Conservation (phyloP, 2,329 filamentous ascomycete species). For the Hysterium pulicare region DNA sequence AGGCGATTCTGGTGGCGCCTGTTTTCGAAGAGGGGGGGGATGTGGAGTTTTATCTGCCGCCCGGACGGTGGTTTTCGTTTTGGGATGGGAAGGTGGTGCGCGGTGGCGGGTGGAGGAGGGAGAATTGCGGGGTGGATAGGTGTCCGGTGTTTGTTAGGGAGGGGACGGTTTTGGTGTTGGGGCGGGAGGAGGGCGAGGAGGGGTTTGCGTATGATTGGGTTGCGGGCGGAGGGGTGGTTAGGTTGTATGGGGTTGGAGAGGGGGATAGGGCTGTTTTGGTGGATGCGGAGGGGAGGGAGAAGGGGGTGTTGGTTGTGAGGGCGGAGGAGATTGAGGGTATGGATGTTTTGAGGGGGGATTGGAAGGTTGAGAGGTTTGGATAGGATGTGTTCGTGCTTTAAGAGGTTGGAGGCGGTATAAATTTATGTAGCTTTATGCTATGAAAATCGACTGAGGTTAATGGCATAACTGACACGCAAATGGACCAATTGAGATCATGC, state of each 20-base stretch:
- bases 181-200: slow-evolving; percentile 29
- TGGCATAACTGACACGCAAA: no score
- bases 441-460: no score
- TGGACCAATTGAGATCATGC: no score
- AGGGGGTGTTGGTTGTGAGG: slow-evolving; percentile 27
- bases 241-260: slow-evolving; percentile 35
- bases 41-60: slow-evolving; percentile 64
- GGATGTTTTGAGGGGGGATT: slow-evolving; percentile 30
- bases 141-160: slow-evolving; percentile 42
- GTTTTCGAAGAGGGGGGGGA: slow-evolving; percentile 61
- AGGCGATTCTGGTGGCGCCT: slow-evolving; percentile 60
- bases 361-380: slow-evolving; percentile 28
- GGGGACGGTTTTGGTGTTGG: slow-evolving; percentile 39
- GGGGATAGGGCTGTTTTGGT: slow-evolving; percentile 35
- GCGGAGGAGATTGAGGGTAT: slow-evolving; percentile 28
- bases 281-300: slow-evolving; percentile 27
- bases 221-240: slow-evolving; percentile 35
- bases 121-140: slow-evolving; percentile 39
- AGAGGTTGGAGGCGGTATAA: no score
- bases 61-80: slow-evolving; percentile 51
- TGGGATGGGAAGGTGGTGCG: slow-evolving; percentile 42
- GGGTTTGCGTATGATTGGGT: slow-evolving; percentile 42
- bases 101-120: slow-evolving; percentile 45
- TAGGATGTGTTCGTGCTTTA: no score
- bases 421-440: no score